Evolutionary conservation across 495 filamentous ascomycete species (phyloP).

Genomic region (Tuber indicum): DNA sequence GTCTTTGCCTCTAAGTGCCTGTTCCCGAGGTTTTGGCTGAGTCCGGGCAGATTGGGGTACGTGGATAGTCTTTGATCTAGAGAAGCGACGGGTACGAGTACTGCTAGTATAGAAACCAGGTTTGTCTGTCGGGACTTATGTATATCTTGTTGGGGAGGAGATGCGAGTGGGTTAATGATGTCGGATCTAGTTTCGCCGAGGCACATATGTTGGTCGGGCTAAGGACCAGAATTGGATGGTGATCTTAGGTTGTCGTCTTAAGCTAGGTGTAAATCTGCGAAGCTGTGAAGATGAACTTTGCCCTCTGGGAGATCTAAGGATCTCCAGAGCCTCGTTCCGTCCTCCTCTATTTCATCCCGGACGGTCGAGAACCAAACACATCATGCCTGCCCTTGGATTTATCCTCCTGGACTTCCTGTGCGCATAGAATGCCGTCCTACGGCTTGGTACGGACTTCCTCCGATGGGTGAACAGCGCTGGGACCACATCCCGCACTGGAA

Average conservation of each 20-base stretch:
- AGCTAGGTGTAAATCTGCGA: neutral
- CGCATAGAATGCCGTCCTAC: neutral
- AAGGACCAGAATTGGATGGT: neutral
- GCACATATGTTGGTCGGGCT: neutral
- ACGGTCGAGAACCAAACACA: neutral
- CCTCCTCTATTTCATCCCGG: neutral
- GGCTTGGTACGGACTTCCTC: constrained; percentile 43
- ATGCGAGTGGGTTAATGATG: neutral
- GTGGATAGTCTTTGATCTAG: neutral
- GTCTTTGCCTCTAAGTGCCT: neutral
- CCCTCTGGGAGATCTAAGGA: neutral
- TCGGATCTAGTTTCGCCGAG: neutral
- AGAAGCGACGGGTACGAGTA: neutral
- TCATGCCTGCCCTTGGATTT: neutral
- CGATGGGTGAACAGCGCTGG: constrained; percentile 43
- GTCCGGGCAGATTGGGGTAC: neutral
- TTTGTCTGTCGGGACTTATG: neutral
- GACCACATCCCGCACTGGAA: constrained; percentile 45
- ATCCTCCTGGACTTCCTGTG: neutral
- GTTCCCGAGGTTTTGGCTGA: neutral
- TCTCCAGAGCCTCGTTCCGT: neutral
- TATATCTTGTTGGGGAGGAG: neutral
- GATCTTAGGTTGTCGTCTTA: neutral
- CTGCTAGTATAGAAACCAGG: neutral
- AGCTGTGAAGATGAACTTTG: neutral